phyloP scores from a whole-genome alignment of 257 asterid genomes.

The Solanum megistacrolobum region DNA sequence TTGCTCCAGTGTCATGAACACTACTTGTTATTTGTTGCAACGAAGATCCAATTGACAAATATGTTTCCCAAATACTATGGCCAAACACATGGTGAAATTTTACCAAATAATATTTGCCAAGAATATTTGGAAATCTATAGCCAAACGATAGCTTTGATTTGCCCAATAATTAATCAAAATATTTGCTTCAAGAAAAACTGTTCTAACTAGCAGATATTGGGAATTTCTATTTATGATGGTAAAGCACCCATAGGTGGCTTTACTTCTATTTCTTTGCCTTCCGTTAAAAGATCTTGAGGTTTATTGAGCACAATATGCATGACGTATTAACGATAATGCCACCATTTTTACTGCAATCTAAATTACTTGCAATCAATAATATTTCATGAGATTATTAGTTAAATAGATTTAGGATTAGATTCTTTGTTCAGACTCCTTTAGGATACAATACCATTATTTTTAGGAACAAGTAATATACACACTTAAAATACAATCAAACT shows the following conservation, averaged over 20 bases:
- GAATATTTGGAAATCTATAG: no score
- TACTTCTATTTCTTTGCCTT: background rate
- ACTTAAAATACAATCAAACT: background rate
- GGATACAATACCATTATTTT: background rate
- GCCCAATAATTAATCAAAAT: background rate
- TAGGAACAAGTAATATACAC: background rate
- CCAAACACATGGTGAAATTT: no score
- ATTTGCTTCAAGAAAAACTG: no score
- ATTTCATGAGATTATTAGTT: no score
- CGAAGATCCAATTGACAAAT: no score
- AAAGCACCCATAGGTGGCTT: background rate
- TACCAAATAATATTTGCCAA: no score
- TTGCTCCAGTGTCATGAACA: no score
- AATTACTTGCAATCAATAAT: background rate
- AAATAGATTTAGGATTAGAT: background rate
- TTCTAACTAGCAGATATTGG: background rate
- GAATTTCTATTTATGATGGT: background rate
- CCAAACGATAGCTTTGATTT: no score
- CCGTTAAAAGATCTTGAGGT: background rate
- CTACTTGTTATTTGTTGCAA: no score
- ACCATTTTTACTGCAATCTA: background rate
- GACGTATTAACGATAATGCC: background rate
- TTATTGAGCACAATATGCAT: background rate
- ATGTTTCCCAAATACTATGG: no score
- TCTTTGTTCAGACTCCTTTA: background rate